Evolutionary conservation across 78 protist genomes (phyloP).

Genomic region (Isochrysis galbana): DNA sequence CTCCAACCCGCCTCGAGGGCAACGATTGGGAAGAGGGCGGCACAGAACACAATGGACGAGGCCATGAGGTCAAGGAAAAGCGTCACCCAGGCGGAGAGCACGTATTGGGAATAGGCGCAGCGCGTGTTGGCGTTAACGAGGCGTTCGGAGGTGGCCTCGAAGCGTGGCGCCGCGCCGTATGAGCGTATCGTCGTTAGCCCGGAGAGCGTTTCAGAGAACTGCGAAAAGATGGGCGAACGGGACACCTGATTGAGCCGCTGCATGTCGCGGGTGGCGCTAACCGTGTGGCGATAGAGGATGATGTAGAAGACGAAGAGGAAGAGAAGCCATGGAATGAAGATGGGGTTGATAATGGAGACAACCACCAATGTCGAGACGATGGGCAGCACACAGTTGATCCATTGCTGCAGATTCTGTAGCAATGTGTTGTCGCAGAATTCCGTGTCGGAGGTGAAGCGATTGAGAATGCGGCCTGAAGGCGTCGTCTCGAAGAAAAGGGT

Average conservation of each 20-base stretch:
- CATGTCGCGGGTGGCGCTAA: conserved; percentile 69
- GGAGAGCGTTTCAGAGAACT: conserved; percentile 80
- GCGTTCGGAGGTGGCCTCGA: neutral
- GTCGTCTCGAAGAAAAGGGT: conserved; percentile 83
- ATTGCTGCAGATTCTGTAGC: conserved; percentile 11
- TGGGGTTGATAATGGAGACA: conserved; percentile 52
- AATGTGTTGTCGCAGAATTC: neutral
- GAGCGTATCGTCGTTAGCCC: conserved; percentile 94
- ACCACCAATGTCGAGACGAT: conserved; percentile 50
- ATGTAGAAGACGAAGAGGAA: conserved; percentile 69
- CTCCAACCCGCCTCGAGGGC: neutral
- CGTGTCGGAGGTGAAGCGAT: conserved; percentile 85
- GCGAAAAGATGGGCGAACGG: conserved; percentile 84
- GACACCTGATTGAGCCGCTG: conserved; percentile 64
- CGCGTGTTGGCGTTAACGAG: conserved; percentile 42
- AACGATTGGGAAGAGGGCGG: neutral
- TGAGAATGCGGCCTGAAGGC: conserved; percentile 95
- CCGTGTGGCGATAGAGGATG: conserved; percentile 50
- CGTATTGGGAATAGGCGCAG: neutral
- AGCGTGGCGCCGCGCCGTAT: conserved; percentile 26
- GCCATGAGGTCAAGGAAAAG: neutral
- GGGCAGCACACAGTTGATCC: conserved; percentile 6
- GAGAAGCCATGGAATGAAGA: conserved; percentile 54
- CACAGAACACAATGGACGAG: neutral
- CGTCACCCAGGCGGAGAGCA: neutral